Percentiles rank a stretch among this genome's conserved stretches.
These are phyloP conservation scores for Cladosporium oxysporum DNA, from an alignment of 2,329 filamentous ascomycete genomes.

Conservation along the genomic window DNA sequence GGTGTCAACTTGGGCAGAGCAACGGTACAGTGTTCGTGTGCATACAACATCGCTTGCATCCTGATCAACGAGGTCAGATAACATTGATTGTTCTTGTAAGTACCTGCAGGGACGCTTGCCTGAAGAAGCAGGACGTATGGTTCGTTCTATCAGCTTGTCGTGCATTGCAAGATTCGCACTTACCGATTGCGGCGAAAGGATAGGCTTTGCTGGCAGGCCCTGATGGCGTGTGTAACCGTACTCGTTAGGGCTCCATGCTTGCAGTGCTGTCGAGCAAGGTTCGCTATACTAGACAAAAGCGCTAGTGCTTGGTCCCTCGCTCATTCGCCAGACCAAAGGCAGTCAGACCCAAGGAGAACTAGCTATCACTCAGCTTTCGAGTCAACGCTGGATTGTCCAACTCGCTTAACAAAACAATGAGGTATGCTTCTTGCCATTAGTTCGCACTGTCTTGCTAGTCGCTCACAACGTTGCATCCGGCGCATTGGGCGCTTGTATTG, in stretches of 20 bases:
- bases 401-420: background rate
- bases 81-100: background rate
- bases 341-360: background rate
- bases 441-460: background rate
- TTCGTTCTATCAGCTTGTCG: background rate
- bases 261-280: background rate
- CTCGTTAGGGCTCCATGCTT: background rate
- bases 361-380: background rate
- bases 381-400: background rate
- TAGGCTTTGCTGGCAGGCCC: background rate
- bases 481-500: background rate
- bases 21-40: background rate
- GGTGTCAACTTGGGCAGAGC: background rate
- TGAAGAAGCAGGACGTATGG: background rate
- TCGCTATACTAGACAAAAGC: background rate
- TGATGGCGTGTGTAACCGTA: background rate
- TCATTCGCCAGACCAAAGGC: background rate
- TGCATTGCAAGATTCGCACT: background rate
- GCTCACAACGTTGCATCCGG: background rate
- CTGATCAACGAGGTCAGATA: background rate
- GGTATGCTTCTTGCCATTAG: background rate
- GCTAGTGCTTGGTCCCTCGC: background rate
- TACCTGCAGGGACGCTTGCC: background rate
- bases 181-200: background rate
- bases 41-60: background rate